Percentiles rank a stretch among this genome's conserved stretches.
Conservation (phyloP, 768 basidiomycete species). For the Pholiota conissans region DNA sequence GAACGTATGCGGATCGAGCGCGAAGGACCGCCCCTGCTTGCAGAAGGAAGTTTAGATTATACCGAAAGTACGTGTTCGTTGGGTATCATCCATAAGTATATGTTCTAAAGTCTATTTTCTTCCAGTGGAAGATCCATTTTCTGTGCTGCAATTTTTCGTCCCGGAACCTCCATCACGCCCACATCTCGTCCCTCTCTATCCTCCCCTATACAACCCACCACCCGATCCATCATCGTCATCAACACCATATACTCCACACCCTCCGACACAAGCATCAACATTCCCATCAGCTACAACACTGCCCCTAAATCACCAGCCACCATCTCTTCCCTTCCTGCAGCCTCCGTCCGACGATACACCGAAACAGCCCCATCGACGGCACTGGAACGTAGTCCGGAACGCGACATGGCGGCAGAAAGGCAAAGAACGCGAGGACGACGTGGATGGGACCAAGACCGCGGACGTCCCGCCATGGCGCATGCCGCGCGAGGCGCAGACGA, state of each 20-base stretch:
- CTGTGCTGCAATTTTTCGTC: conserved; percentile 60
- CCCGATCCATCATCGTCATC: conserved; percentile 15
- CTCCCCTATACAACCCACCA: conserved; percentile 32
- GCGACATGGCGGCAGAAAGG: conserved; percentile 44
- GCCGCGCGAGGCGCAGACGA: conserved; percentile 51
- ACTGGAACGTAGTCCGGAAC: conserved; percentile 64
- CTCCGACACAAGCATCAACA: conserved; percentile 10
- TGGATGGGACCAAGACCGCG: conserved; percentile 22
- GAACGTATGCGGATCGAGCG: conserved; percentile 77
- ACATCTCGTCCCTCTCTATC: conserved; percentile 56
- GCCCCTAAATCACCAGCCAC: conserved; percentile 23
- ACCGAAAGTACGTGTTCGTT: conserved; percentile 53
- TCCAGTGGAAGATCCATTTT: conserved; percentile 79
- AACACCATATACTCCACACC: conserved; percentile 11
- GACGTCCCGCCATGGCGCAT: conserved; percentile 43
- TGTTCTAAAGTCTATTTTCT: conserved; percentile 8
- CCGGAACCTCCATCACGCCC: conserved; percentile 60
- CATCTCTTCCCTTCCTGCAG: conserved; percentile 18
- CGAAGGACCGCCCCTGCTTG: conserved; percentile 64
- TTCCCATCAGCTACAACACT: conserved; percentile 28
- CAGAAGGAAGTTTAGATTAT: conserved; percentile 84
- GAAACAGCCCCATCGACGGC: conserved; percentile 38
- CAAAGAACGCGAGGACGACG: conserved; percentile 54
- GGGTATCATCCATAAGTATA: background rate
- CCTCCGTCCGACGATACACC: conserved; percentile 2